A percentile compares a stretch with the other conserved stretches of the same genome.
These are phyloP conservation scores for Capsicum pubescens DNA, from an alignment of 257 asterid genomes.

Conservation along the genomic window DNA sequence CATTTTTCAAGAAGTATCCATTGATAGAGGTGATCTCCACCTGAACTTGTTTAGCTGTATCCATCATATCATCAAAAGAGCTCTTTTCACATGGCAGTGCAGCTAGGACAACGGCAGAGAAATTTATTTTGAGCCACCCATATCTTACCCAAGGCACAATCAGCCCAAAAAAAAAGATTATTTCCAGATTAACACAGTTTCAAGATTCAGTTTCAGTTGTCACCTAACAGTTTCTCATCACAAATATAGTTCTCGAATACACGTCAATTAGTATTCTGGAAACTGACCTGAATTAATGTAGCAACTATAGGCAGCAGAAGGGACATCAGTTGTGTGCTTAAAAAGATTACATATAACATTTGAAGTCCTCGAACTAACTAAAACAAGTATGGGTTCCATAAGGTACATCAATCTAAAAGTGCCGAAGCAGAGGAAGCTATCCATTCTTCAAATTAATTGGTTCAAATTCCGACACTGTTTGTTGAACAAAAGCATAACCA, in stretches of 20 bases:
- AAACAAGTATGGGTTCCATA: not conserved
- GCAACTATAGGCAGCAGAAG: constrained; percentile 17
- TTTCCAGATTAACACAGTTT: not conserved
- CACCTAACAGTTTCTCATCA: not conserved
- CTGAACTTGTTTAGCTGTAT: not conserved
- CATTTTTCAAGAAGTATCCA: not conserved
- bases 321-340: not conserved
- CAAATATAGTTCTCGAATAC: not conserved
- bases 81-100: not conserved
- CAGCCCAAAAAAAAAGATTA: not conserved
- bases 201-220: not conserved
- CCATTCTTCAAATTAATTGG: not conserved
- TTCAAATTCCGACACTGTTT: not conserved
- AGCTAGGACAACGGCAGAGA: not conserved
- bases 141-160: not conserved
- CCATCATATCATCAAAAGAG: not conserved
- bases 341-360: not conserved
- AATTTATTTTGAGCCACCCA: not conserved
- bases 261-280: not conserved
- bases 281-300: constrained; percentile 4
- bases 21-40: not conserved
- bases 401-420: not conserved
- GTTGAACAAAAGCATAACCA: no score
- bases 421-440: not conserved
- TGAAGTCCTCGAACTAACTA: not conserved